Evolutionary conservation across 352 stramenopile species (phyloP), one percentile per base, ranked within the genome.

Genomic region (Phytopythium kandeliae): DNA sequence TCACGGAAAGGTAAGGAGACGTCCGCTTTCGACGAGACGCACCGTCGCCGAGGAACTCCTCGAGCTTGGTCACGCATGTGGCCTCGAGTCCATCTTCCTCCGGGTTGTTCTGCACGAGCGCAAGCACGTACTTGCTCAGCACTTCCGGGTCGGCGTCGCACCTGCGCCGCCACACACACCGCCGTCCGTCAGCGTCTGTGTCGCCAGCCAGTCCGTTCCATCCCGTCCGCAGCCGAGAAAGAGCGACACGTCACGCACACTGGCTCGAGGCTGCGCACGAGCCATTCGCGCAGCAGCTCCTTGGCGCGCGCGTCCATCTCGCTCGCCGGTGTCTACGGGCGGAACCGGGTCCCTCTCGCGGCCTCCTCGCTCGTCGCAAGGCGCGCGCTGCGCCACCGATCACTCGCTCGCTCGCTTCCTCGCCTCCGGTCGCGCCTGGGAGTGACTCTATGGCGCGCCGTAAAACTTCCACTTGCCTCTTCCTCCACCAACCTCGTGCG

Each of bases 21-120:
- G 37, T 40, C 17, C 28, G 28, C 4, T 4, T 4, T 31, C 4
- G 28, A 31, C 17, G 17, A 48, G 9, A 45, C 42, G 47, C 40
- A 92, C 81, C 81, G 43, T 95, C 84, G 42, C 81, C 84, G 10
- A 95, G 74, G 46, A 95, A 95, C 51, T 95, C 84, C 19, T 90
- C 78, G 1, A 95, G 65, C 58, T 95, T 92, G 37, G 72, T 54
- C 22, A 91, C 50, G 43, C 82, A 92, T 19, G 67, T 87, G 21
- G 88, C 78, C 30, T 74, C 69, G 38, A 95, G 57, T 0, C 77
- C 84, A 4, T 74, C 58, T 48, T 86, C 89, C 58, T 72, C 71
- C 42, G 82, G 85, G 50, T 95, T 69, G 57, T 85, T 88, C 67
- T 92, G 81, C 55, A 95, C 78, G 34, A 95, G 61, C 43, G 85